Base-by-base conservation (phyloP, 139 green algal species). In the Dunaliella sp. region DNA sequence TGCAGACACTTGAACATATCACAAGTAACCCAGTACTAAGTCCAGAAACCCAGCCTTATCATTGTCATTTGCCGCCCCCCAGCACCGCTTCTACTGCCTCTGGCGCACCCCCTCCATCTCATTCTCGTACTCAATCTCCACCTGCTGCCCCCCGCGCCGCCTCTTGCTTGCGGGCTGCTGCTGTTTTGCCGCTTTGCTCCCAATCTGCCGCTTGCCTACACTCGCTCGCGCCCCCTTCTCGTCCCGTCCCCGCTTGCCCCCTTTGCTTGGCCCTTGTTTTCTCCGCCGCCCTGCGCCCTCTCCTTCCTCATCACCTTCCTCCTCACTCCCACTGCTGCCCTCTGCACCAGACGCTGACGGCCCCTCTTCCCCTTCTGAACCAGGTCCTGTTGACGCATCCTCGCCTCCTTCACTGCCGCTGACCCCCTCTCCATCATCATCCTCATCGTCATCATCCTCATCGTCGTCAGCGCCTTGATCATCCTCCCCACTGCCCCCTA, bases 101-200 rank as follows among this genome's bases (percentile, higher is more conserved):
- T 74, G 26, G 2, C n/a, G n/a, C n/a, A n/a, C n/a, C n/a, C 59
- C 82, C 87, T 93, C 93, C 34, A 83, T 84, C 89, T 97, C 95
- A 88, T 94, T 88, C 88, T 97, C 95, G 78, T 96, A 96, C 87
- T 97, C 95, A 36, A 97, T 92, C 90, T 97, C 94, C 35, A 96
- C 32, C n/a, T n/a, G n/a, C n/a, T n/a, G n/a, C 72, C 48, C 59
- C 79, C 75, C 79, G 75, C 33, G 33, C 83, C 33, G 36, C 26
- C 37, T 32, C 80, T 36, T 80, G 36, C 81, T 59, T 72, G 28
- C 31, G 59, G n/a, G 75, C 83, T 32, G 30, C 37, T 35, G 38
- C 82, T 32, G 35, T 59, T 84, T 84, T 80, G 80, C 80, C 33
- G 77, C 83, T 80, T 36, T 83, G 31, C 26, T 35, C 65, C 33